A percentile compares a stretch with the other conserved stretches of the same genome.
Conservation (phyloP, 2,329 filamentous ascomycete genomes). For the Neopestalotiopsis clavispora region DNA sequence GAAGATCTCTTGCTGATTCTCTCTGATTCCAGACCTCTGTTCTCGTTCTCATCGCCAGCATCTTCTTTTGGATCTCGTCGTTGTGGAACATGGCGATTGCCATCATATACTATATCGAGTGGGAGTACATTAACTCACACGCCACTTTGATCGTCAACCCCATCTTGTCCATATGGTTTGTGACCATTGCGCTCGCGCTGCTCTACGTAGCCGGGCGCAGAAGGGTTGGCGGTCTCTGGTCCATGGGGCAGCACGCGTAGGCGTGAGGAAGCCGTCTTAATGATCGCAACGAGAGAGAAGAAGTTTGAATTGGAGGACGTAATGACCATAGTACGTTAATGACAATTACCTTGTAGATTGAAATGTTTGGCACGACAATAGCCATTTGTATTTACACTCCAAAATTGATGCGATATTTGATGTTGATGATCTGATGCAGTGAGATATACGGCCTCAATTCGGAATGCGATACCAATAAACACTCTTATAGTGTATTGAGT, state of each 20-base stretch:
- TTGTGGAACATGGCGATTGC: not conserved
- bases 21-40: not conserved
- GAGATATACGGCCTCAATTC: no score
- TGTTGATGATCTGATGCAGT: no score
- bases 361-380: not conserved
- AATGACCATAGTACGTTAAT: no score
- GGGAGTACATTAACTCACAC: not conserved
- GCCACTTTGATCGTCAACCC: not conserved
- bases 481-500: no score
- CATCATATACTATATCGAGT: not conserved
- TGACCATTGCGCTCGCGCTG: not conserved
- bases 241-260: not conserved
- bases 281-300: no score
- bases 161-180: not conserved
- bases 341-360: not conserved
- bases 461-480: no score
- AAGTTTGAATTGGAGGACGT: no score
- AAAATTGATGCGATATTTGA: no score
- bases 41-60: conserved; percentile 4
- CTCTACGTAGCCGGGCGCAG: not conserved
- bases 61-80: not conserved
- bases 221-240: conserved; percentile 12
- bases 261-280: not conserved
- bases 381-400: no score
- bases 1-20: no score